phyloP scores from a whole-genome alignment of 305 asterid species.

The Solanum hybrid region DNA sequence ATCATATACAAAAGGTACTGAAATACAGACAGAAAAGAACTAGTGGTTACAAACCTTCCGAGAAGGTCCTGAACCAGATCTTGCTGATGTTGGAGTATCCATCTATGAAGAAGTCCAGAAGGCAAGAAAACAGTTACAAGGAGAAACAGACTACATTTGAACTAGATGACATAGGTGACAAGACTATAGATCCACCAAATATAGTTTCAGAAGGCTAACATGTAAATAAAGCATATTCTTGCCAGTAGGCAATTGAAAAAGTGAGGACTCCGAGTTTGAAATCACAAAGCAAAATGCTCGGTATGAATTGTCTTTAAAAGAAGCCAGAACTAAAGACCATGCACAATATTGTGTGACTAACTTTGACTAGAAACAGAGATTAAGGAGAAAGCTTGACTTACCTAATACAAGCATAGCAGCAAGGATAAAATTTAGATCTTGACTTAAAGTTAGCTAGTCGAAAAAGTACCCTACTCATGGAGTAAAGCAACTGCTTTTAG shows the following conservation, averaged over 20 bases:
- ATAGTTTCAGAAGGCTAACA: background rate
- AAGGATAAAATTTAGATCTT: background rate
- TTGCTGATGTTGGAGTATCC: slow-evolving; percentile 68
- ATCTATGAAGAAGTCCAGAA: slow-evolving; percentile 40
- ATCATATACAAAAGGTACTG: background rate
- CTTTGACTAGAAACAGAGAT: background rate
- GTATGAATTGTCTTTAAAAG: background rate
- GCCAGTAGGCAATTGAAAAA: background rate
- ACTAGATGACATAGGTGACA: background rate
- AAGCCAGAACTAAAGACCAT: background rate
- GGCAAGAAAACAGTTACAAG: slow-evolving; percentile 13
- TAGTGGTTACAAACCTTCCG: slow-evolving; percentile 49
- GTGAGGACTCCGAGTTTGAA: background rate
- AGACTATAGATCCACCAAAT: background rate
- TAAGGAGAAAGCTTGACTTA: background rate
- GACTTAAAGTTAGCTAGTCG: background rate
- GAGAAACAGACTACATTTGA: background rate
- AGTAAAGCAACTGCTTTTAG: background rate
- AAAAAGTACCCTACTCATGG: background rate
- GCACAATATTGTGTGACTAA: background rate
- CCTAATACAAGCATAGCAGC: background rate
- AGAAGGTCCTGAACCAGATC: slow-evolving; percentile 83
- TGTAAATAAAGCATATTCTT: background rate
- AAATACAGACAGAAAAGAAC: background rate
- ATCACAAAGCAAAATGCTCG: background rate